Evolutionary conservation across 495 filamentous ascomycete genomes (phyloP), one percentile per base, ranked within the genome.

Genomic region (Filosporella fistucella): DNA sequence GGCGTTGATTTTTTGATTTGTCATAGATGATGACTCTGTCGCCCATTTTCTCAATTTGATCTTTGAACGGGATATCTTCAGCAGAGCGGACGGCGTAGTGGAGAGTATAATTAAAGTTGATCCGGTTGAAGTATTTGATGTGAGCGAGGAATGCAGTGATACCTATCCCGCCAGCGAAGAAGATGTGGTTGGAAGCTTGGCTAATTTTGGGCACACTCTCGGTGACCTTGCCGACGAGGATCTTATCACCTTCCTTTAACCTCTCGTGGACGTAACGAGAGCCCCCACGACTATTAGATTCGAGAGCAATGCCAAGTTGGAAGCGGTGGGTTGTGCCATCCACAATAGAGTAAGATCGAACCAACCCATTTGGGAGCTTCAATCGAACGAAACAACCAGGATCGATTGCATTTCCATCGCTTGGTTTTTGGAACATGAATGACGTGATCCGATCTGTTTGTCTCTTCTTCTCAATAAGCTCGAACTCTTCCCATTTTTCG

Each of bases 131-230:
- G 1, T 45, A 20, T 12, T 44, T 37, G 4, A 47, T 52, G 12
- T 52, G 47, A 17, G 47, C 55, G 33, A 68, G 65, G 33, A 79
- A 79, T 0, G 75, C 74, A 9, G 75, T 79, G 47, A 79, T 67
- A 0, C 75, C 74, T 12, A 79, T 67, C 0, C 75, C 75, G 21
- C 66, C 75, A 2, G 61, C 74, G 13, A 79, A 67, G 54, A 75
- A 76, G 3, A 77, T 63, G 45, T 77, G 74, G 32, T 72, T 60
- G 45, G 66, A 70, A 0, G 69, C 70, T 12, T 23, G 6, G 2
- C 22, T 38, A 22, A 23, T 18, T 4, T 54, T 34, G 1, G 57
- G 57, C 5, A 75, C 51, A 29, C 63, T 68, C 4, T 51, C 55
- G 10, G 68, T 71, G 17, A 73, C 59, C 11, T 65, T 57, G 8